Evolutionary conservation across 2,329 filamentous ascomycete genomes (phyloP), one percentile per base, ranked within the genome.

Genomic region (Myriosclerotinia duriaeana): DNA sequence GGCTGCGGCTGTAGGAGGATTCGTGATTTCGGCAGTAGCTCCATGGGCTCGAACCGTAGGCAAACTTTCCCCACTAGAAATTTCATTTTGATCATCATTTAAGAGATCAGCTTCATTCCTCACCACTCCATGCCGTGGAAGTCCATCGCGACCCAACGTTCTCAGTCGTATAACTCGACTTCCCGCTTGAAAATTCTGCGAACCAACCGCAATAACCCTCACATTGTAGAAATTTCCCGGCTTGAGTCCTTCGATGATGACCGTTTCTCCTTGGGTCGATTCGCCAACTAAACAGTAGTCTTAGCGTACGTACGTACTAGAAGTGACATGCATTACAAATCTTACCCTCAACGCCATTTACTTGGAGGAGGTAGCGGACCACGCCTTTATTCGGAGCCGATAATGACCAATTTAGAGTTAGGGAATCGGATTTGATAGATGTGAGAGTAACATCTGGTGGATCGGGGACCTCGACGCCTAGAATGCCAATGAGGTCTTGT

Each of bases 181-280:
- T 48, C 92, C 90, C 0, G 93, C 92, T 75, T 96, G 92, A 74
- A 98, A 98, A 77, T 95, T 96, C 72, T 93, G 92, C 40, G 89
- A 87, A 59, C 94, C 96, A 64, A 97, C 90, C 50, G 94, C 92
- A 72, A 97, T 91, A 64, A 98, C 92, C 68, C 94, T 89, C 38
- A 99, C 89, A 71, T 96, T 96, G 79, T 98, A 98, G 74, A 93
- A 96, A 74, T 91, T 91, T 71, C 90, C 88, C 0, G 95, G 93
- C 73, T 90, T 89, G 9, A 99, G 83, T 50, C 93, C 92, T 42
- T 90, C 93, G 65, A 99, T 93, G 64, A 97, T 93, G n/a, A 92
- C 91, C 0, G 90, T 92, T 77, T 96, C 92, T 71, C 87, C 85
- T 72, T 88, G 87, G 70, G 87, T 88, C 54, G 93, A 92, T 75